Evolutionary conservation across 1,284 basidiomycete genomes (phyloP).

Genomic region (Puccinia hordei): DNA sequence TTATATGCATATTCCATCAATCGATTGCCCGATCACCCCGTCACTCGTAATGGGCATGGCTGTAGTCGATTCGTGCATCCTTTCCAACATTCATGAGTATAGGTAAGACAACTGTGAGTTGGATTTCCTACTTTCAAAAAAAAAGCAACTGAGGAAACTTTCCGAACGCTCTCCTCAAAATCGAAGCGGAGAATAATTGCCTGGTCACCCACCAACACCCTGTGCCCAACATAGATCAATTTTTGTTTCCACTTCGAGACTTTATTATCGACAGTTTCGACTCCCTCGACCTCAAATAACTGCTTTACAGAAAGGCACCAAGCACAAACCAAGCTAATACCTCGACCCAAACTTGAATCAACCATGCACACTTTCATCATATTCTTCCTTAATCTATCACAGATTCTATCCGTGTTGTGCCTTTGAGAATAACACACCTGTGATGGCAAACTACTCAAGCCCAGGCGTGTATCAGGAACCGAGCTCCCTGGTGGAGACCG

Average conservation of each 20-base stretch:
- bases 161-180: background rate
- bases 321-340: background rate
- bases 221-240: background rate
- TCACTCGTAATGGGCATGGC: background rate
- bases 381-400: background rate
- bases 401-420: background rate
- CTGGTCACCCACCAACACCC: background rate
- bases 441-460: background rate
- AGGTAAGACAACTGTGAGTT: background rate
- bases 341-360: background rate
- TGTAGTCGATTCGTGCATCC: constrained; percentile 4
- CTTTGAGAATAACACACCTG: background rate
- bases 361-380: constrained; percentile 1
- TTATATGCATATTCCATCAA: constrained; percentile 4
- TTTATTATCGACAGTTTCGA: background rate
- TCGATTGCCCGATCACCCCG: constrained; percentile 17
- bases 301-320: background rate
- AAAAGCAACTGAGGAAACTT: background rate
- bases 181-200: background rate
- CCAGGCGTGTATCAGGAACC: background rate
- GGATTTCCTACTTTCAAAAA: constrained; percentile 12
- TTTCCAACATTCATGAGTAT: background rate
- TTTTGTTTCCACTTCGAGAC: background rate
- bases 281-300: background rate
- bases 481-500: background rate